Evolutionary conservation across 768 basidiomycete species (phyloP).

Genomic region (Lactarius psammicola): DNA sequence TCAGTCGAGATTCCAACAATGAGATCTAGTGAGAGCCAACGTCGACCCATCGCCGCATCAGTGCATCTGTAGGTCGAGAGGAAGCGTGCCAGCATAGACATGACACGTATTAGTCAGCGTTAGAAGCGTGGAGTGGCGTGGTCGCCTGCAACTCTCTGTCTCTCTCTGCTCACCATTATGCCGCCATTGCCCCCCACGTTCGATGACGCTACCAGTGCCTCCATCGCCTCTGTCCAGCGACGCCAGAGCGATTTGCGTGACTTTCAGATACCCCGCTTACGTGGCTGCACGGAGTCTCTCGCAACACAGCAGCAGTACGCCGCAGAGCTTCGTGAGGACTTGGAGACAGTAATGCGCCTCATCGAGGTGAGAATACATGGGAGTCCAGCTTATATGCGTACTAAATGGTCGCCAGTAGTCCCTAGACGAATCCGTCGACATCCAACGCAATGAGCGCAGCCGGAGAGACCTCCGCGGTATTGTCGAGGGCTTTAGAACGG

Average conservation of each 20-base stretch:
- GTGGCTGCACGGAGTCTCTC: conserved; percentile 65
- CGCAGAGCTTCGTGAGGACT: conserved; percentile 73
- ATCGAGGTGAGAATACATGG: conserved; percentile 54
- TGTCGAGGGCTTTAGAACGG: conserved; percentile 48
- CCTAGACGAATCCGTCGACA: conserved; percentile 68
- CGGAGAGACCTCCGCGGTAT: conserved; percentile 47
- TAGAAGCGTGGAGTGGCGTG: too few species aligned
- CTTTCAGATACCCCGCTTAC: conserved; percentile 74
- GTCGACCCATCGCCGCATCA: too few species aligned
- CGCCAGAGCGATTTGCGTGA: conserved; percentile 60
- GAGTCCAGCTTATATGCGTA: conserved; percentile 24
- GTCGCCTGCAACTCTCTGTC: background rate
- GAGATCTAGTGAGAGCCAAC: too few species aligned
- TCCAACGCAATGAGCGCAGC: conserved; percentile 59
- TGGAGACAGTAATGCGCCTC: conserved; percentile 57
- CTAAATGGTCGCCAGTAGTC: conserved; percentile 54
- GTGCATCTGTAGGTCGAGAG: too few species aligned
- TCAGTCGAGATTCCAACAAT: too few species aligned
- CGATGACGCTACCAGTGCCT: conserved; percentile 48
- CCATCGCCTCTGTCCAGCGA: conserved; percentile 54
- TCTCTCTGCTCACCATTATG: conserved; percentile 42
- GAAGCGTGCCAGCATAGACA: too few species aligned
- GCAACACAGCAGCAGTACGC: conserved; percentile 68
- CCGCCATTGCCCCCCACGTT: conserved; percentile 58
- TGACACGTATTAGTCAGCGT: too few species aligned